Percentiles rank a stretch among this genome's conserved stretches.
Evolutionary conservation across 768 basidiomycete genomes (phyloP).

Genomic region (Pleurotus salmoneostramineus): DNA sequence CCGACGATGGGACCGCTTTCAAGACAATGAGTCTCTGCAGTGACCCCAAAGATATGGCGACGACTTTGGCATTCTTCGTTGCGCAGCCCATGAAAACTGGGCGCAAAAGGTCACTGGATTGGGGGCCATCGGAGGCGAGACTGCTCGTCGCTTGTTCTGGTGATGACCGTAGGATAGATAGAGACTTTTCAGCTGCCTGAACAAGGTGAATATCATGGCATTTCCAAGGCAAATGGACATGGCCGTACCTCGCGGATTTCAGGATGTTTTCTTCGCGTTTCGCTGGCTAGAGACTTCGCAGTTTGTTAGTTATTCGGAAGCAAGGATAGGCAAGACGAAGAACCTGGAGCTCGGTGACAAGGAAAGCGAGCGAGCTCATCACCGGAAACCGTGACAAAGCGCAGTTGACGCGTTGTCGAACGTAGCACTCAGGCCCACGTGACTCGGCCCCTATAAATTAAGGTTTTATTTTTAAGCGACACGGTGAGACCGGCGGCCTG

Average conservation of each 20-base stretch:
- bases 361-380: conserved; percentile 69
- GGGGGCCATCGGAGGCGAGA: conserved; percentile 73
- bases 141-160: conserved; percentile 74
- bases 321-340: not conserved
- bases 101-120: conserved; percentile 75
- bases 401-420: no score
- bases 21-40: conserved; percentile 87
- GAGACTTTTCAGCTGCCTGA: conserved; percentile 84
- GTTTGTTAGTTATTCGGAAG: conserved; percentile 7
- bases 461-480: no score
- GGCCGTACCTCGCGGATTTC: conserved; percentile 84
- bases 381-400: not conserved
- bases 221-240: conserved; percentile 4
- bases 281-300: conserved; percentile 75
- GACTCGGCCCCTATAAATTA: no score
- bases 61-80: conserved; percentile 91
- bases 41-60: conserved; percentile 87
- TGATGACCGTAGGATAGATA: conserved; percentile 75
- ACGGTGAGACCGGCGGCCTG: no score
- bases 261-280: conserved; percentile 84
- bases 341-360: conserved; percentile 75
- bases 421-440: no score
- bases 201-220: conserved; percentile 12
- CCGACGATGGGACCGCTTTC: conserved; percentile 77
- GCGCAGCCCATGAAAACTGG: conserved; percentile 94